phyloP scores from a whole-genome alignment of 768 basidiomycete genomes.

The Leccinellum rugosiceps region DNA sequence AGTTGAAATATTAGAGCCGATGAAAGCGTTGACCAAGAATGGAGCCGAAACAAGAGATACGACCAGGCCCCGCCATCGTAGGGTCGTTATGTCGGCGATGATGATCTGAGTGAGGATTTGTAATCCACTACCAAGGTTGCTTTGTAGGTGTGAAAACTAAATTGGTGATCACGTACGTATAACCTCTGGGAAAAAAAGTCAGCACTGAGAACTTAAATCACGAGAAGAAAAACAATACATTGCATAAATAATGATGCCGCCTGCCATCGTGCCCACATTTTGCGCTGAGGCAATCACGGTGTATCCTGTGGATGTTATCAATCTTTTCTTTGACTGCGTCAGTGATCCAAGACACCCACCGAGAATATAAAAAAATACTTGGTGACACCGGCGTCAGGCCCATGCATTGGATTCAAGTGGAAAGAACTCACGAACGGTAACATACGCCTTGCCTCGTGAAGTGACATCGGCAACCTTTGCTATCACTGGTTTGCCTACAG shows the following conservation, averaged over 20 bases:
- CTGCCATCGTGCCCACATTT: slow-evolving; percentile 44
- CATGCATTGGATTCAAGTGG: background rate
- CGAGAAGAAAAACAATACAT: slow-evolving; percentile 35
- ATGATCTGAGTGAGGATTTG: slow-evolving; percentile 64
- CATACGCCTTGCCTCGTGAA: slow-evolving; percentile 63
- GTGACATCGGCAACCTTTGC: slow-evolving; percentile 72
- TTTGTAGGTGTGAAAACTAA: too few species aligned
- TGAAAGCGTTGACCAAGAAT: slow-evolving; percentile 61
- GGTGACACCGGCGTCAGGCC: background rate
- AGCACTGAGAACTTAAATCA: slow-evolving; percentile 9
- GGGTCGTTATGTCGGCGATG: slow-evolving; percentile 59
- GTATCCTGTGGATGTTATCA: slow-evolving; percentile 35
- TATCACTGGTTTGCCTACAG: slow-evolving; percentile 62
- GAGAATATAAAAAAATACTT: slow-evolving; percentile 58
- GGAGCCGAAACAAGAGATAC: slow-evolving; percentile 45
- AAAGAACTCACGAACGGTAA: slow-evolving; percentile 48
- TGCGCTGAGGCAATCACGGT: slow-evolving; percentile 51
- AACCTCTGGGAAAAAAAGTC: slow-evolving; percentile 43
- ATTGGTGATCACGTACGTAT: slow-evolving; percentile 41
- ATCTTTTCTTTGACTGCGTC: background rate
- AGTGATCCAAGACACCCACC: slow-evolving; percentile 35
- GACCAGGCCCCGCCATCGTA: slow-evolving; percentile 54
- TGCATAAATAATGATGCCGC: slow-evolving; percentile 56
- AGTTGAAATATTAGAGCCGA: slow-evolving; percentile 61
- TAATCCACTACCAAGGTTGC: slow-evolving; percentile 40